Base-by-base conservation (phyloP, 345 rosid species). In the Citrus reticulata region DNA sequence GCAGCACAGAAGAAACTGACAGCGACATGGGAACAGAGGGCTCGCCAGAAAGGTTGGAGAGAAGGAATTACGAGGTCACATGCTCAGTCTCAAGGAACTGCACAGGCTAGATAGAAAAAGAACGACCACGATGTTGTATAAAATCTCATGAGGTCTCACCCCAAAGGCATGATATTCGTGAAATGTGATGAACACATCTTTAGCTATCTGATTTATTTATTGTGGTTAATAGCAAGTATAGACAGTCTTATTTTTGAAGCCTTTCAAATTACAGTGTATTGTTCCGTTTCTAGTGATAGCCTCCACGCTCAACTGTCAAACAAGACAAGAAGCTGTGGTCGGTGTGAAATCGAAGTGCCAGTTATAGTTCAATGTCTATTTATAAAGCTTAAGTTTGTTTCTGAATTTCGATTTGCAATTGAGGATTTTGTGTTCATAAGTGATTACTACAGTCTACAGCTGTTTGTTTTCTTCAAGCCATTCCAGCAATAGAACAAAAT, bases 41-140 rank as follows among this genome's bases (percentile, higher is more conserved):
- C 99, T 73, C 95, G 92, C 6, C 92, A 90, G 66, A 93, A 78
- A 90, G 99, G 98, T 55, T 96, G 96, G 93, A 96, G 72, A 83
- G 95, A 91, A 79, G 95, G 88, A 76, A 74, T 76, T 59, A 58
- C 87, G 24, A 89, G 83, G 84, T 74, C 89, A 27, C 80, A n/a
- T 30, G 29, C 88, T 34, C 87, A 83, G 79, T 80, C 89, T 75
- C 90, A 90, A 34, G 91, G 91, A 75, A 89, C 81, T 27, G 88
- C 84, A 39, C 91, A 88, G 64, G 71, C 82, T 74, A 80, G 81
- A 32, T 91, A 86, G 84, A 75, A 29, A 16, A 27, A 34, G 42
- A 19, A 6, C 37, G 7, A 54, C 64, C 70, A 13, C 22, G 30
- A 34, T 34, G 10, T 54, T 62, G 17, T 22, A 78, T 58, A 37